Evolutionary conservation across 2,329 filamentous ascomycete genomes (phyloP), one percentile per base, ranked within the genome.

Genomic region (Clonostachys chloroleuca): DNA sequence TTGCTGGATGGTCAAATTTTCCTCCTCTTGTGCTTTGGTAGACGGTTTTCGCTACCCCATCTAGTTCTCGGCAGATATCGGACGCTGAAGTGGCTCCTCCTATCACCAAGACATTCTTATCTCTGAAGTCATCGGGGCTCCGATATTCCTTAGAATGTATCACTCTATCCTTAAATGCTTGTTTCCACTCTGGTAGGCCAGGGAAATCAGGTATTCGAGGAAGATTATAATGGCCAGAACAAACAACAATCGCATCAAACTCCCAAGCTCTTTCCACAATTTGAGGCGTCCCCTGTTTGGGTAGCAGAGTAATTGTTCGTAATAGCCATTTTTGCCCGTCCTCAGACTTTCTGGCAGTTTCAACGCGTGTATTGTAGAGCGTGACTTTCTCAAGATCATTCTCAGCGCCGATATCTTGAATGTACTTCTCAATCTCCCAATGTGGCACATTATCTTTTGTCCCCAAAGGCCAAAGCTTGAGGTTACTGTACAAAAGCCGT

Each of bases 81-180:
- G 67, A 55, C 2, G 69, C 66, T 0, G 70, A 75, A 2, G 69
- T 65, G 2, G 69, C 60, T n/a, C 75, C 80, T 42, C 83, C 83
- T 6, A 77, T 68, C 16, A 78, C 61, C 37, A 82, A 75, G 0
- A 76, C 52, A 0, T 63, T 72, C 48, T 84, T 80, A 35, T 69
- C 73, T 5, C 60, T 59, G 55, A 82, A 90, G 1, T 69, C 58
- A 14, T 81, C 72, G 0, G 87, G 79, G 0, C 67, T 75, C 9
- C 87, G 78, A 56, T 89, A 94, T 51, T 78, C 78, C 59, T 91
- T 92, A 1, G 88, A 89, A 57, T 89, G 86, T 5, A 72, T 73
- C 17, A 89, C 73, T 5, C 66, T 56, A 0, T 67, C 69, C 0
- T 80, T 77, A 51, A 78, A 81, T 5, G 57, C 54, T 12, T 61